Base-by-base conservation (phyloP, 768 basidiomycete genomes). In the Tylopilus subfusipes region DNA sequence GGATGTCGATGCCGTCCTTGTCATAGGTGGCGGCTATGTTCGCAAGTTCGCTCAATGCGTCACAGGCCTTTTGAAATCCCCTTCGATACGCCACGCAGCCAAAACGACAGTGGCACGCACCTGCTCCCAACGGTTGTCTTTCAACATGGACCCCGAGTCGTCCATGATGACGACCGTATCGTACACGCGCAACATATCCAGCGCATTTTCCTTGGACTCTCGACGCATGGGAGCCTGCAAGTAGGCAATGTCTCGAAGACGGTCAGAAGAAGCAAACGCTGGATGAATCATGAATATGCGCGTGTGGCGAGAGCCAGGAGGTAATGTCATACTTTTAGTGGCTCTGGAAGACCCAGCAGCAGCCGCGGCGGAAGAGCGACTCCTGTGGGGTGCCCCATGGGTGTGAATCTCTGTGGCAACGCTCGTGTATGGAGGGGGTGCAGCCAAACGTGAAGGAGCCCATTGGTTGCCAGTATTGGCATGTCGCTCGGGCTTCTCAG, bases 121-220 rank as follows among this genome's bases (percentile, higher is more conserved):
- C 72, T 83, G 80, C 13, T 56, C 46, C 85, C 85, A 86, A 12
- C 71, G 69, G 2, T 47, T 43, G 3, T 75, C 75, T 5, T 48
- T 44, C 18, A 59, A 53, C 84, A 86, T 85, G 4, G 83, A 84
- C 8, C 65, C 66, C 5, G 84, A 85, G 63, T 86, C 84, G 64
- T 84, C 82, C 50, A 86, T 72, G 38, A 86, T 64, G 42, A 85
- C 68, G 12, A 84, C 75, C 0, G 83, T 85, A 51, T 85, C 75
- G 55, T 82, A 85, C 49, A 74, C 65, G 29, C 66, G 58, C 5
- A 84, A 63, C 31, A 67, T 72, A 29, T 76, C 67, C 1, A 70
- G 47, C 1, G 66, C 70, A 13, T 70, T 57, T 50, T 70, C 70
- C 42, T 54, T 58, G 0, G 66, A 70, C 21, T 70, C 61, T 3